Evolutionary conservation across 371 early-diverging fungal genomes (phyloP), one percentile per base, ranked within the genome.

Genomic region (Fennellomyces sp.): DNA sequence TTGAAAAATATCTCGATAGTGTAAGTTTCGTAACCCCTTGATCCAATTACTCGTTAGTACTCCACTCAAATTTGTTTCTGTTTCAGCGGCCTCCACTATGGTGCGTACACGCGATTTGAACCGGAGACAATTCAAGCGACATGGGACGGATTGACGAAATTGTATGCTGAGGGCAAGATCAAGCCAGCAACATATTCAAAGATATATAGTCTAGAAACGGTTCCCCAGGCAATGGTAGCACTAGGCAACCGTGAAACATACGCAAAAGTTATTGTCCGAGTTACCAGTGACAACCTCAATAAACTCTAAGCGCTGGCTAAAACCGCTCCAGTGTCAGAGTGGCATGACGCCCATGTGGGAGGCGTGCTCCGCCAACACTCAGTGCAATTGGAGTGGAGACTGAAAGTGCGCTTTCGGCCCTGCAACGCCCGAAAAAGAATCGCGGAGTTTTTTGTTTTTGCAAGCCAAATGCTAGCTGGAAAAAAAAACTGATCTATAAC

Each of bases 1-100:
- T 73, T 96, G 49, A 95, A 95, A 71, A 93, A 93, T 64, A 83
- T 89, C 25, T 84, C 90, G 1, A 73, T 73, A 21, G 73, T 75
- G 78, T 76, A 73, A 68, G 73, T 64, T 17, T 39, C 13, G 13
- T 5, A 45, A 45, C 21, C 45, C 19, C 1, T 15, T 17, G n/a
- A n/a, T 41, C 45, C 19, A 19, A 5, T 25, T 45, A 5, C n/a
- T 45, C n/a, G 10, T 5, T 45, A 45, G n/a, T 39, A 39, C 15
- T 39, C n/a, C 39, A 39, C 39, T 50, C 15, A 51, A n/a, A n/a
- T n/a, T n/a, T 39, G 17, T 39, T 39, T 39, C 17, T 11, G 39
- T 39, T 39, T 39, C 39, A 52, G 52, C 13, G 75, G 75, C 1
- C 52, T 70, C 17, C 76, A 80, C 57, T 93, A 91, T 91, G 92